A percentile compares a stretch with the other conserved stretches of the same genome.
Evolutionary conservation across 176 grass and related monocot genomes (phyloP).

Genomic region (Aegilops sharonensis): DNA sequence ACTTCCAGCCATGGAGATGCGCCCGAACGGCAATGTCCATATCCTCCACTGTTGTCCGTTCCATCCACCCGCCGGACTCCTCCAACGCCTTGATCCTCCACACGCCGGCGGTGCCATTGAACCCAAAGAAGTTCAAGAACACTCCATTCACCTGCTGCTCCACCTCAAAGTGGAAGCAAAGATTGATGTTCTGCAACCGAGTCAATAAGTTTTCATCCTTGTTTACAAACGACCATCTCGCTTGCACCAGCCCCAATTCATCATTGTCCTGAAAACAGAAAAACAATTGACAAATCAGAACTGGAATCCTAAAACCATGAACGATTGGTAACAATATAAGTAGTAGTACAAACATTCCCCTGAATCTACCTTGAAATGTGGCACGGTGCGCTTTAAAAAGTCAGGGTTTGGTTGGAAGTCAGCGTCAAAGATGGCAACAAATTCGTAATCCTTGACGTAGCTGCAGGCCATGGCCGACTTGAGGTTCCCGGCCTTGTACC

Average conservation of each 20-base stretch:
- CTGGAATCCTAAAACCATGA: neutral
- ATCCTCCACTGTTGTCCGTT: constrained; percentile 94
- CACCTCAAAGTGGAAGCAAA: constrained; percentile 99
- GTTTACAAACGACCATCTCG: constrained; percentile 98
- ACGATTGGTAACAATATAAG: neutral
- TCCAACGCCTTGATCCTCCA: constrained; percentile 94
- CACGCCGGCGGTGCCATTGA: constrained; percentile 94
- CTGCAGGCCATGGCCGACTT: constrained; percentile 94
- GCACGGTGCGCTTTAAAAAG: constrained; percentile 83
- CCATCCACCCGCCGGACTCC: constrained; percentile 93
- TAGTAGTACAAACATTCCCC: neutral
- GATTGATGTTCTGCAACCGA: constrained; percentile 88
- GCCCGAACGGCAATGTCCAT: constrained; percentile 99
- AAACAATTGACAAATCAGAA: neutral
- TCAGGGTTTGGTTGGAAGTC: constrained; percentile 94
- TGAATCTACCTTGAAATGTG: constrained; percentile 86
- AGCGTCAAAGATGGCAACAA: constrained; percentile 95
- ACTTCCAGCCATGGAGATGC: constrained; percentile 93
- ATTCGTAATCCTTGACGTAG: constrained; percentile 94
- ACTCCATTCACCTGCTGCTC: constrained; percentile 95
- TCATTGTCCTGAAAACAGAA: constrained; percentile 58
- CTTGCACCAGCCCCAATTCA: constrained; percentile 92
- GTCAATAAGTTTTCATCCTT: constrained; percentile 92
- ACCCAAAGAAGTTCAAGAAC: constrained; percentile 95
- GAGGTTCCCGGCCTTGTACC: constrained; percentile 99